These are phyloP conservation scores for Hypoxylon sp. DNA, from an alignment of 2,329 filamentous ascomycete genomes.

Conservation along the genomic window DNA sequence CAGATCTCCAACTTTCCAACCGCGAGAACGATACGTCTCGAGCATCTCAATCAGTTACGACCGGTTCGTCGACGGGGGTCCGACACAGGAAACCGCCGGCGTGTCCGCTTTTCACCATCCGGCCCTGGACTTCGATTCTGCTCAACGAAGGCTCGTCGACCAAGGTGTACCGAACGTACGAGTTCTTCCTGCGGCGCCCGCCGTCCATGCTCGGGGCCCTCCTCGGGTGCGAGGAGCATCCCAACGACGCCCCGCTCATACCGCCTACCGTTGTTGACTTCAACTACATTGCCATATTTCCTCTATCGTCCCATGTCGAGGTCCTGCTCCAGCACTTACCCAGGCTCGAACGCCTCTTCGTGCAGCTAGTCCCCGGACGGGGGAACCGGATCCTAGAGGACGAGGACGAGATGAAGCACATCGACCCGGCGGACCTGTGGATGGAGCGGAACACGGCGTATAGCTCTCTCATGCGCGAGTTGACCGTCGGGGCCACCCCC, in stretches of 20 bases:
- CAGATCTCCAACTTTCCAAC: conserved; percentile 21
- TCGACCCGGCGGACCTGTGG: conserved; percentile 64
- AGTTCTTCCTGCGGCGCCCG: conserved; percentile 76
- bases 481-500: conserved; percentile 48
- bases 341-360: conserved; percentile 66
- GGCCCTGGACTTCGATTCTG: conserved; percentile 74
- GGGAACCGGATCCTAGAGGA: conserved; percentile 56
- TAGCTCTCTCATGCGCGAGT: conserved; percentile 60
- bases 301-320: conserved; percentile 73
- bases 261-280: conserved; percentile 63
- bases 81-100: conserved; percentile 42
- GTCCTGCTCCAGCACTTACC: conserved; percentile 64
- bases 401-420: conserved; percentile 56
- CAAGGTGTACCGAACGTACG: conserved; percentile 78
- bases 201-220: conserved; percentile 72
- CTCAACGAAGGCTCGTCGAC: conserved; percentile 84
- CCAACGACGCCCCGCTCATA: conserved; percentile 57
- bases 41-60: conserved; percentile 10
- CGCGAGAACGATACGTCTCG: conserved; percentile 2
- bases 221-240: conserved; percentile 59
- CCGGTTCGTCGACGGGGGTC: conserved; percentile 18
- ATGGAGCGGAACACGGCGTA: conserved; percentile 69
- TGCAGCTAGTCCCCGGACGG: conserved; percentile 63
- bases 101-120: conserved; percentile 68
- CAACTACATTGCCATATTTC: conserved; percentile 77